Evolutionary conservation across 2,329 filamentous ascomycete species (phyloP).

Genomic region (Fusarium pseudonygamai): DNA sequence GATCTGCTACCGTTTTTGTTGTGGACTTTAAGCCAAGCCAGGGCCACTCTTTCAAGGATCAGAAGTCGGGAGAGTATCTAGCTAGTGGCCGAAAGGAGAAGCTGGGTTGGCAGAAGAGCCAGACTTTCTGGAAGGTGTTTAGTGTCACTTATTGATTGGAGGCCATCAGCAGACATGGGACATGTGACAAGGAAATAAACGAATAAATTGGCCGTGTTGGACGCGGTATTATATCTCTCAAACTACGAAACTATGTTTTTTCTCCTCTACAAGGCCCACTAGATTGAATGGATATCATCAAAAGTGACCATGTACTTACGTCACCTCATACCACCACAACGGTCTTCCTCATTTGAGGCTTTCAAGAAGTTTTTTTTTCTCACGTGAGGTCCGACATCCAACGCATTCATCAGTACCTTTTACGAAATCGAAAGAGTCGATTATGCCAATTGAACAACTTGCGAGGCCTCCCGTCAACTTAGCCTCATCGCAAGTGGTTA

Average conservation of each 20-base stretch:
- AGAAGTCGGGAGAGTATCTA: neutral
- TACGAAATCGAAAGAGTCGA: neutral
- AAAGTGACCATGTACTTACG: neutral
- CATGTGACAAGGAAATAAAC: neutral
- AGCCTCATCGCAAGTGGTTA: neutral
- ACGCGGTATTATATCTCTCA: fast-evolving
- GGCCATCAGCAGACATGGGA: too few relatives aligned
- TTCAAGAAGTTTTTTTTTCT: neutral
- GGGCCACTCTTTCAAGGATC: neutral
- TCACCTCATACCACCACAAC: neutral
- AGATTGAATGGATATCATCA: neutral
- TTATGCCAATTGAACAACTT: neutral
- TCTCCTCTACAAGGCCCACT: neutral
- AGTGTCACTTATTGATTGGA: neutral
- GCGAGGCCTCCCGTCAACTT: neutral
- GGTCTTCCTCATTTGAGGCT: neutral
- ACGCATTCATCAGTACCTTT: neutral
- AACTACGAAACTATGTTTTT: neutral
- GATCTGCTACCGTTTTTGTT: neutral
- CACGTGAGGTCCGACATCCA: fast-evolving
- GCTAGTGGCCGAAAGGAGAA: neutral
- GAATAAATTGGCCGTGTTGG: neutral
- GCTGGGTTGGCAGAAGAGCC: neutral
- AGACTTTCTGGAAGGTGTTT: neutral
- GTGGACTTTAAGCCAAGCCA: neutral